Conservation (phyloP, 1,139 yeast species). For the Kurtzmaniella natalensis region DNA sequence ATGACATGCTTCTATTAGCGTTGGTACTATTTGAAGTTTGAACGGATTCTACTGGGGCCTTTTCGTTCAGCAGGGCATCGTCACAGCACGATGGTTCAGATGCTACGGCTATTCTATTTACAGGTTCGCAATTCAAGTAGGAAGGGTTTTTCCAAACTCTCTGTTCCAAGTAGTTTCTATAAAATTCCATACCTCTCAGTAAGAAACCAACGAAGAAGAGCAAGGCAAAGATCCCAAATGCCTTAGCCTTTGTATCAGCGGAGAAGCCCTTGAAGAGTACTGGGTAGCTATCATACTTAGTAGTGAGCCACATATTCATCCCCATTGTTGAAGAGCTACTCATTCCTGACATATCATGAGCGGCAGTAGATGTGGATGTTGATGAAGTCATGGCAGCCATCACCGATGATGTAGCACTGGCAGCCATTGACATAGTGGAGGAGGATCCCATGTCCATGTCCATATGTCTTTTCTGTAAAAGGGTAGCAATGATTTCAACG, state of each 20-base stretch:
- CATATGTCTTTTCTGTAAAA: neutral
- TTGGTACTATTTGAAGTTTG: conserved; percentile 6
- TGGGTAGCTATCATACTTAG: conserved; percentile 48
- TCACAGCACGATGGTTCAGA: conserved; percentile 2
- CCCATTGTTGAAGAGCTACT: conserved; percentile 14
- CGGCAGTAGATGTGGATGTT: conserved; percentile 8
- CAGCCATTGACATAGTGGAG: conserved; percentile 11
- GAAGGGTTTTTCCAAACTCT: conserved; percentile 50
- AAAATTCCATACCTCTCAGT: conserved; percentile 55
- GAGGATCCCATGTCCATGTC: conserved; percentile 1
- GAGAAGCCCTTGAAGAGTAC: conserved; percentile 52
- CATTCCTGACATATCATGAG: conserved; percentile 9
- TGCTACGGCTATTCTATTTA: neutral
- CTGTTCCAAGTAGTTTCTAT: conserved; percentile 61
- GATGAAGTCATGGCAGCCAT: conserved; percentile 7
- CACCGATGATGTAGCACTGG: conserved; percentile 9
- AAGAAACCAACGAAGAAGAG: conserved; percentile 55
- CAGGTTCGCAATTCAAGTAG: conserved; percentile 14
- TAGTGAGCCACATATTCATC: conserved; percentile 59
- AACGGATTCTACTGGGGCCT: conserved; percentile 9
- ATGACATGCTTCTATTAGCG: conserved; percentile 7
- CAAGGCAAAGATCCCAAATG: conserved; percentile 67
- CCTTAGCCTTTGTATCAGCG: conserved; percentile 54
- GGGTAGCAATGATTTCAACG: neutral
- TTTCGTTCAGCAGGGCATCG: conserved; percentile 12